phyloP scores from a whole-genome alignment of 768 basidiomycete genomes.

The Galerina sulciceps region DNA sequence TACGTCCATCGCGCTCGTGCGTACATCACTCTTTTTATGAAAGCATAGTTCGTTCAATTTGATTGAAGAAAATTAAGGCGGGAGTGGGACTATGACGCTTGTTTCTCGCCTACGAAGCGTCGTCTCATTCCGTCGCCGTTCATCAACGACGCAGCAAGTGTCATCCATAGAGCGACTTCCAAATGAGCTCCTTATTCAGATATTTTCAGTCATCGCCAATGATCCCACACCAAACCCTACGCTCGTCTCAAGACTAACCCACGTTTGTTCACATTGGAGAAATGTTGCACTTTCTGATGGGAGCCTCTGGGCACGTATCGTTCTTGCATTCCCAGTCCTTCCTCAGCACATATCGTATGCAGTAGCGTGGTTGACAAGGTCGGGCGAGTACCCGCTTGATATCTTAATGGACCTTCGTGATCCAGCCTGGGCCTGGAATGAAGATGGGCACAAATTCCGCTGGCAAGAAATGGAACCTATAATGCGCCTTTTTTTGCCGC shows the following conservation, averaged over 20 bases:
- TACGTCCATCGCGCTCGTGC: no score
- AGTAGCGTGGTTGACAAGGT: conserved; percentile 46
- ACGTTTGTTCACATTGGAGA: conserved; percentile 57
- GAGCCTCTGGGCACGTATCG: conserved; percentile 55
- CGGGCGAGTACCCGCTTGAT: conserved; percentile 48
- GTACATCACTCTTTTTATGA: no score
- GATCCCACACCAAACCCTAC: conserved; percentile 16
- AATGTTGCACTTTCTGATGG: conserved; percentile 47
- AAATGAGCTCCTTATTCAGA: conserved; percentile 36
- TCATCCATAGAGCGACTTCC: conserved; percentile 30
- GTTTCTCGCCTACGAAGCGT: conserved; percentile 1
- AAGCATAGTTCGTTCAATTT: no score
- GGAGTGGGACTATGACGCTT: conserved; percentile 5
- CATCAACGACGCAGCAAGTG: not conserved
- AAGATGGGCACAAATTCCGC: conserved; percentile 47
- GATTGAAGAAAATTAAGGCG: no score
- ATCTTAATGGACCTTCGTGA: conserved; percentile 64
- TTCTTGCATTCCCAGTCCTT: conserved; percentile 48
- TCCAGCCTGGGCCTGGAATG: conserved; percentile 55
- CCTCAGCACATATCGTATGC: conserved; percentile 39
- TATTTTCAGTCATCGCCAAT: conserved; percentile 33
- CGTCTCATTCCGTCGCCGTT: conserved; percentile 18
- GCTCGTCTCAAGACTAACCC: conserved; percentile 37
- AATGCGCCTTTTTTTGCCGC: conserved; percentile 47
- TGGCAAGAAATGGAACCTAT: conserved; percentile 49